Base-by-base conservation (phyloP, 441 rosid species). In the Melastoma candidum region DNA sequence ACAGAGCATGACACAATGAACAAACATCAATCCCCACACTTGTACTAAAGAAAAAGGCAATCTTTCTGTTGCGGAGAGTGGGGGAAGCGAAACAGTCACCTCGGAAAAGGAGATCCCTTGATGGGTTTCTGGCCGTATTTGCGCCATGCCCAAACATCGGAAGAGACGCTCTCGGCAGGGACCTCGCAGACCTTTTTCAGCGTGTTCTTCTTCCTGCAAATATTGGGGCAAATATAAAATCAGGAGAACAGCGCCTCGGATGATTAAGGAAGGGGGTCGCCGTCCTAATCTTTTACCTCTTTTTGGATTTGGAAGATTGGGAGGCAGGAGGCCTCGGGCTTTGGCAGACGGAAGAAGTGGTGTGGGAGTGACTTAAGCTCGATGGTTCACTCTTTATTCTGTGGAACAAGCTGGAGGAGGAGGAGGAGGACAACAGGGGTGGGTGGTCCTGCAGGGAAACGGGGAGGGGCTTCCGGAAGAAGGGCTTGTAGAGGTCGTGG, bases 81-180 rank as follows among this genome's bases (percentile, higher is more conserved):
- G 0, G 22, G 41, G 8, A 4, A 32, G 41, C 7, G 7, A 32
- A 32, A 32, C 7, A 3, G 8, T 32, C 8, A 32, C 41, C 41
- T 32, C 41, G 41, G 41, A 32, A 32, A 32, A 32, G 41, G 41
- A 32, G 41, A 32, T 6, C 41, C 41, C 41, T 32, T 32, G 41
- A 32, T 32, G 7, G 41, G 41, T 32, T 32, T 32, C 41, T 32
- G 41, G 41, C 56, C 56, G 56, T 52, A 52, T 22, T 52, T 52
- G 26, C 56, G 56, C 56, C 56, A 52, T 29, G 56, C 56, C 56
- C 56, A 52, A 44, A 32, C 56, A 45, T 52, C 56, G n/a, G 56
- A 52, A 52, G 56, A 52, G 26, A 52, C 56, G 39, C 43, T 52
- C 9, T 52, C 56, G 1, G 2, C 56, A 10, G 56, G 56, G 43